Evolutionary conservation across 495 filamentous ascomycete genomes (phyloP), one percentile per base, ranked within the genome.

Genomic region (Xylaria telfairii): DNA sequence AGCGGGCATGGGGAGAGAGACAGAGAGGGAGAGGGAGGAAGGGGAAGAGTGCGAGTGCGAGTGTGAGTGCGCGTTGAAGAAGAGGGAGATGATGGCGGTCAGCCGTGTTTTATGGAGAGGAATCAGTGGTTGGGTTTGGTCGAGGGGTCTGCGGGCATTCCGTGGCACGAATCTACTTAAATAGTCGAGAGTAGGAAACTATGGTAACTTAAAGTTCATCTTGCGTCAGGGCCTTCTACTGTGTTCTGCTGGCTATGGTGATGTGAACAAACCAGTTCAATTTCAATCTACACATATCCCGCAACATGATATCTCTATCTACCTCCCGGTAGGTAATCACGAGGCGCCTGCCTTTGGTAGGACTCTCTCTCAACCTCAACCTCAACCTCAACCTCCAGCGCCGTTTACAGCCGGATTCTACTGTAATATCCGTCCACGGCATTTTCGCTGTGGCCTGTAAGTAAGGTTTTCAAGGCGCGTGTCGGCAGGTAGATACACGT

Each of bases 1-100:
- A 24, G 65, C n/a, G n/a, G 59, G 65, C 39, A 3, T 51, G 26
- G 24, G 3, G 8, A 17, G 26, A 3, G 8, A 8, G 34, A 37
- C 34, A 37, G 34, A 37, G 34, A 3, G 8, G 34, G 34, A 37
- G 4, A 37, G 34, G 37, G 61, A 28, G 30, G 42, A n/a, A n/a
- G n/a, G n/a, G n/a, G n/a, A n/a, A n/a, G n/a, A n/a, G n/a, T n/a
- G n/a, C n/a, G n/a, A n/a, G n/a, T n/a, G n/a, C n/a, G n/a, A n/a
- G n/a, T n/a, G n/a, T n/a, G 30, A 68, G 53, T 53, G 56, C 56
- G 65, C 65, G 46, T 67, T 59, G 65, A 44, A 34, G 19, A 4
- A 34, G 24, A 47, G 34, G 17, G 12, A 19, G 44, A 26, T 37
- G 42, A n/a, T 57, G 67, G 56, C 54, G 67, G 67, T 41, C 67